These are phyloP conservation scores for Fusarium burgessii DNA, from an alignment of 2,329 filamentous ascomycete genomes.

Conservation along the genomic window DNA sequence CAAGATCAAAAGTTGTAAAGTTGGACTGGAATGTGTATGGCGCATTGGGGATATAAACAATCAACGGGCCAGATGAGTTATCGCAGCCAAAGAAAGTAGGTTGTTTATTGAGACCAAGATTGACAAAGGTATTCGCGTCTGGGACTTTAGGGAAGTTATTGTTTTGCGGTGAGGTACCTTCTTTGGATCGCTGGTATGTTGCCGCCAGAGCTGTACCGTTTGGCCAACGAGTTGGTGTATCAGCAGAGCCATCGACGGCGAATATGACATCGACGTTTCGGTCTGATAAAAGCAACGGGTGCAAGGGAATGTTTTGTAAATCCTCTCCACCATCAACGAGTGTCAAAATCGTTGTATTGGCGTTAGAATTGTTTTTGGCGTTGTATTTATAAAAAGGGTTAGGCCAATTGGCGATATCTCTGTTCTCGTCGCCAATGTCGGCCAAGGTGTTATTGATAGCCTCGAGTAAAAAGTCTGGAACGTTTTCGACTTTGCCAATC, in stretches of 20 bases:
- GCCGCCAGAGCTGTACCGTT: slow-evolving; percentile 81
- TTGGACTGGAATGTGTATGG: slow-evolving; percentile 81
- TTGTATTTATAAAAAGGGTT: slow-evolving; percentile 82
- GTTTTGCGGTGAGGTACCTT: slow-evolving; percentile 67
- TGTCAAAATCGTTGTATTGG: slow-evolving; percentile 66
- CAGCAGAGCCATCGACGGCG: slow-evolving; percentile 81
- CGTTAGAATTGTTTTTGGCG: slow-evolving; percentile 68
- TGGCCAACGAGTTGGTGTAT: slow-evolving; percentile 77
- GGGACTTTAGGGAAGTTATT: slow-evolving; percentile 80
- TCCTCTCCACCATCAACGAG: slow-evolving; percentile 85
- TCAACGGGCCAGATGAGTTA: slow-evolving; percentile 64
- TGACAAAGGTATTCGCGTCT: slow-evolving; percentile 81
- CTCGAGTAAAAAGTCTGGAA: slow-evolving; percentile 63
- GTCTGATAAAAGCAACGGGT: slow-evolving; percentile 80
- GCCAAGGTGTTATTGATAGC: slow-evolving; percentile 65
- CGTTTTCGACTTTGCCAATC: slow-evolving; percentile 53
- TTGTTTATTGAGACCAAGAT: slow-evolving; percentile 76
- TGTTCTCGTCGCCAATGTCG: slow-evolving; percentile 66
- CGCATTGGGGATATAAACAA: slow-evolving; percentile 86
- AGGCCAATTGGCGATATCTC: slow-evolving; percentile 81
- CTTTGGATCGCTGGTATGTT: slow-evolving; percentile 76
- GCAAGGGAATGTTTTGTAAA: slow-evolving; percentile 81
- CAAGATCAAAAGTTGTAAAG: slow-evolving; percentile 75
- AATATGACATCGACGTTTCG: slow-evolving; percentile 84
- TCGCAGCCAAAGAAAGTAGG: slow-evolving; percentile 88